phyloP scores from a whole-genome alignment of 768 basidiomycete species.

The Suillus discolor region DNA sequence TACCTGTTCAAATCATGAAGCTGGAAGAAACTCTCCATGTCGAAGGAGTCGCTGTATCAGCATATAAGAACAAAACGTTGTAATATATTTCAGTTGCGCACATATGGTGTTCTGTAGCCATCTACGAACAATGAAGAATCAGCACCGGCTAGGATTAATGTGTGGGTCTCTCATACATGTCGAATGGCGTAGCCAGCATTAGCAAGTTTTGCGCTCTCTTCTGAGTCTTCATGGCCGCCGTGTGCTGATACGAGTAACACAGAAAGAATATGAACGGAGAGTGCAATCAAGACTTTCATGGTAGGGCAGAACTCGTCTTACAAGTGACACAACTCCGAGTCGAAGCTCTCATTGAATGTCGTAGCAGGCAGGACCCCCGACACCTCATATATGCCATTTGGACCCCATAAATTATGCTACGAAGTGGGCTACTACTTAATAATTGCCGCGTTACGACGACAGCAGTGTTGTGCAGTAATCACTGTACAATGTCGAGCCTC shows the following conservation, averaged over 20 bases:
- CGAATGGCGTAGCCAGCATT: constrained; percentile 71
- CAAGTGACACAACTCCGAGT: not conserved
- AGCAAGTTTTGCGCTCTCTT: constrained; percentile 60
- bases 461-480: too few species aligned
- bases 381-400: not conserved
- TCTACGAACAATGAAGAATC: constrained; percentile 47
- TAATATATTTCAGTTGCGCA: constrained; percentile 30
- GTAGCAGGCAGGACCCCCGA: not conserved
- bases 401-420: not conserved
- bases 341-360: not conserved
- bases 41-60: constrained; percentile 74
- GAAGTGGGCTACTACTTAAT: too few species aligned
- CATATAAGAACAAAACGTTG: not conserved
- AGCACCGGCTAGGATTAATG: constrained; percentile 15
- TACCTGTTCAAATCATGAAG: constrained; percentile 91
- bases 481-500: too few species aligned
- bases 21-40: constrained; percentile 88
- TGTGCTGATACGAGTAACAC: constrained; percentile 48
- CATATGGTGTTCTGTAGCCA: constrained; percentile 91
- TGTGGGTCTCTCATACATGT: constrained; percentile 67
- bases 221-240: constrained; percentile 57
- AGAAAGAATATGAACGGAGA: constrained; percentile 42
- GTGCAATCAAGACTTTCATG: constrained; percentile 52
- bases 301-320: constrained; percentile 13
- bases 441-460: too few species aligned